These are phyloP conservation scores for Chaetomium globosum DNA, from an alignment of 2,329 filamentous ascomycete species.

Conservation along the genomic window DNA sequence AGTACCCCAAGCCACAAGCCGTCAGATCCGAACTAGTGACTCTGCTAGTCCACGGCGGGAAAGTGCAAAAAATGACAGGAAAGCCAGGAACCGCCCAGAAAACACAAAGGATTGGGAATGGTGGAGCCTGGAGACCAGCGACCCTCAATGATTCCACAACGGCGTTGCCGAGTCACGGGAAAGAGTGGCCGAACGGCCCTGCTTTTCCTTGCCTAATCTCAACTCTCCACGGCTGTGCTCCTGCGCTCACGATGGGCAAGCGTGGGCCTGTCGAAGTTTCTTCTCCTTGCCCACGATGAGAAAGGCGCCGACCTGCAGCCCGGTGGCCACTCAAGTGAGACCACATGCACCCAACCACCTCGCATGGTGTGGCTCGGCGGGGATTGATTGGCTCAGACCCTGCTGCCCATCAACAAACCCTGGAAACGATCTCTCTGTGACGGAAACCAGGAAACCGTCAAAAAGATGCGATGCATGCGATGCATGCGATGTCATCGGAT, in stretches of 20 bases:
- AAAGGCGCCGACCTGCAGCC: neutral
- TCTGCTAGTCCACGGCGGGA: conserved; percentile 6
- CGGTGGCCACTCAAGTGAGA: neutral
- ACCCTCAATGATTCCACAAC: neutral
- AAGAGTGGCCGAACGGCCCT: neutral
- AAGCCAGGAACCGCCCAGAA: conserved; percentile 13
- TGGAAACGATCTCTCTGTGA: neutral
- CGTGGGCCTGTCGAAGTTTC: neutral
- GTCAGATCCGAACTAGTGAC: conserved; percentile 13
- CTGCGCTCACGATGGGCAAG: neutral
- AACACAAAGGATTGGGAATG: neutral
- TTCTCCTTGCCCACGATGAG: neutral
- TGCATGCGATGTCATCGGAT: neutral
- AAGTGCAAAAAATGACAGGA: neutral
- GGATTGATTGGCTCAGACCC: neutral
- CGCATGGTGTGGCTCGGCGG: neutral
- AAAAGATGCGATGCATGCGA: no score
- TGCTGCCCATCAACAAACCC: neutral
- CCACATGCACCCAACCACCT: conserved; percentile 12
- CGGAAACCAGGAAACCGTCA: neutral
- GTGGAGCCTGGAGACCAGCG: neutral
- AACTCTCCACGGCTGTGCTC: no score
- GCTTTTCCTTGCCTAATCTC: neutral
- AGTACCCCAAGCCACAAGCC: neutral
- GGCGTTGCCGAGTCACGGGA: neutral